phyloP scores from a whole-genome alignment of 768 basidiomycete species.

The Tylopilus felleus region DNA sequence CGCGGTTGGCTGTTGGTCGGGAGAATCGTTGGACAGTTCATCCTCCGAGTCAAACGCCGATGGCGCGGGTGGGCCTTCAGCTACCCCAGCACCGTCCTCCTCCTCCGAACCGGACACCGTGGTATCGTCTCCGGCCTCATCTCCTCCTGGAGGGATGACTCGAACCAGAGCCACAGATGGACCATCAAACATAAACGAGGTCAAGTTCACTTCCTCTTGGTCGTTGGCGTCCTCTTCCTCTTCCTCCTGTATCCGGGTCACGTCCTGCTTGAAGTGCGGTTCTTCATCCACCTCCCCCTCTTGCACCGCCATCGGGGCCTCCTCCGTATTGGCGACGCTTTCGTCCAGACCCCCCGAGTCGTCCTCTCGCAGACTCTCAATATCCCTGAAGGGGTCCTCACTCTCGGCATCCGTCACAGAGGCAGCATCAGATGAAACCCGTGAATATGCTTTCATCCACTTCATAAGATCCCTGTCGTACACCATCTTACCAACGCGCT shows the following conservation, averaged over 20 bases:
- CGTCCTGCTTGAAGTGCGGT: constrained; percentile 15
- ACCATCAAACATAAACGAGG: constrained; percentile 70
- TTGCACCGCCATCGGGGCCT: constrained; percentile 5
- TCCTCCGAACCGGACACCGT: constrained; percentile 38
- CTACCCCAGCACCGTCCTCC: constrained; percentile 15
- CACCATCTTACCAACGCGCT: constrained; percentile 82
- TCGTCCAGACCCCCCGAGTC: constrained; percentile 33
- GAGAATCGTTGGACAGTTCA: constrained; percentile 25
- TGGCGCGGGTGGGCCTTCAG: constrained; percentile 8
- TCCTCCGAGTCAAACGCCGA: constrained; percentile 36
- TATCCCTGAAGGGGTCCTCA: constrained; percentile 89
- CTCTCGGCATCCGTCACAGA: constrained; percentile 46
- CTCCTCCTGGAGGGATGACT: constrained; percentile 42
- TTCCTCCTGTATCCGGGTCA: constrained; percentile 45
- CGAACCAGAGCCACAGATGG: constrained; percentile 51
- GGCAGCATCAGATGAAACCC: constrained; percentile 28
- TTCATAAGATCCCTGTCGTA: constrained; percentile 81
- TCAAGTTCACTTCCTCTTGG: constrained; percentile 64
- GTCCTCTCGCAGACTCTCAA: constrained; percentile 80
- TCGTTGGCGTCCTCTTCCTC: constrained; percentile 48
- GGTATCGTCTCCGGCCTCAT: constrained; percentile 37
- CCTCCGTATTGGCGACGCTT: not conserved
- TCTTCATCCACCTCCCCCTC: constrained; percentile 18
- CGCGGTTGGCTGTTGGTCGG: not conserved
- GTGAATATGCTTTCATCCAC: constrained; percentile 69